Evolutionary conservation across 2,329 filamentous ascomycete species (phyloP).

Genomic region (Claviceps sp.): DNA sequence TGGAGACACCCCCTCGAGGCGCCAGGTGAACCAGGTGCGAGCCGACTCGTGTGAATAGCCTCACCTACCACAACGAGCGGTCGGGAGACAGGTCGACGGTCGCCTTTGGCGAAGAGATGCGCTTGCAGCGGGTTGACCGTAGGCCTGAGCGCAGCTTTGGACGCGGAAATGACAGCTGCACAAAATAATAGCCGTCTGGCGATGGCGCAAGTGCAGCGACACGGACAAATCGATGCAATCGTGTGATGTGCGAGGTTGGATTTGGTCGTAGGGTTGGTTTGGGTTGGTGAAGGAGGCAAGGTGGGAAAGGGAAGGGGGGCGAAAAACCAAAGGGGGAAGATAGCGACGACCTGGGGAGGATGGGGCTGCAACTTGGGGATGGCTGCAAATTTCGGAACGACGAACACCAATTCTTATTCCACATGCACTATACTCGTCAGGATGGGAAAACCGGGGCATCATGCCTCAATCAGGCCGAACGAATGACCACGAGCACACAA

Average conservation of each 20-base stretch:
- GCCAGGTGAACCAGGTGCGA: slow-evolving; percentile 4
- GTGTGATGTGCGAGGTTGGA: slow-evolving; percentile 12
- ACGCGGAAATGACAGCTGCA: slow-evolving; percentile 18
- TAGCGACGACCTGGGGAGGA: slow-evolving; percentile 7
- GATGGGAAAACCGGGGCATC: slow-evolving; percentile 10
- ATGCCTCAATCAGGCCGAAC: slow-evolving; percentile 8
- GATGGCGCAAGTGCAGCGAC: slow-evolving; percentile 21
- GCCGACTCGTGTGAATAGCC: slow-evolving; percentile 25
- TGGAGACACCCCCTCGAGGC: slow-evolving; percentile 6
- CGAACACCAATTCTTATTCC: slow-evolving; percentile 8
- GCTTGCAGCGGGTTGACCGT: slow-evolving; percentile 11
- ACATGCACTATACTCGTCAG: slow-evolving; percentile 8
- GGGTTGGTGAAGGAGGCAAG: slow-evolving; percentile 18
- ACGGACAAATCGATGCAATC: slow-evolving; percentile 28
- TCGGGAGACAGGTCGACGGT: slow-evolving; percentile 9
- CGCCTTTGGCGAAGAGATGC: slow-evolving; percentile 9
- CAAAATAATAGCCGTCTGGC: slow-evolving; percentile 22
- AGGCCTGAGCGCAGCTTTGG: slow-evolving; percentile 13
- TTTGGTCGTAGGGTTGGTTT: slow-evolving; percentile 22
- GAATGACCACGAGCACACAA: slow-evolving; percentile 3
- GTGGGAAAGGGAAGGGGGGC: slow-evolving; percentile 12
- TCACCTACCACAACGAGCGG: slow-evolving; percentile 18
- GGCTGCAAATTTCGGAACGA: slow-evolving; percentile 13
- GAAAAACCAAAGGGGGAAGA: slow-evolving; percentile 10
- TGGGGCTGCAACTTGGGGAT: slow-evolving; percentile 13